These are phyloP conservation scores for Rhynchospora tenuis DNA, from an alignment of 176 grass and related monocot genomes.

Conservation along the genomic window DNA sequence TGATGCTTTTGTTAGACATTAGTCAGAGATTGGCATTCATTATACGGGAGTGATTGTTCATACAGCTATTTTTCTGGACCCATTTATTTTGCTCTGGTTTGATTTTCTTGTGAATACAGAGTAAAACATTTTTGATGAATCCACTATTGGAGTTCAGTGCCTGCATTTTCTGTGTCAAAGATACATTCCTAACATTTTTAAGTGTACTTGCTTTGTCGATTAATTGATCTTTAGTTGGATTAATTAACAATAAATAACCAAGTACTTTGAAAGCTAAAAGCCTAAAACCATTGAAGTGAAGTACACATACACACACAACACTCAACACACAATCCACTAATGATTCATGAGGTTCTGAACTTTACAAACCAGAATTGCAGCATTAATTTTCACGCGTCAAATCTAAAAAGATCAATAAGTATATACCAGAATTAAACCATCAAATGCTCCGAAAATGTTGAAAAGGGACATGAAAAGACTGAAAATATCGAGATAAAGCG, in stretches of 20 bases:
- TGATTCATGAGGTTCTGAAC: background rate
- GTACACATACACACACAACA: background rate
- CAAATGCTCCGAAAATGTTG: conserved; percentile 30
- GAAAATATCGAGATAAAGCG: conserved; percentile 67
- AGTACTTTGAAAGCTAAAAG: too few species aligned
- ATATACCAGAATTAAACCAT: background rate
- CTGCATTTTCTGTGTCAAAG: too few species aligned
- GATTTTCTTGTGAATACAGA: background rate
- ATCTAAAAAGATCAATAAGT: background rate
- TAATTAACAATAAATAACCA: background rate
- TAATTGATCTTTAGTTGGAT: too few species aligned
- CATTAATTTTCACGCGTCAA: background rate
- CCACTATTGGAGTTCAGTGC: too few species aligned
- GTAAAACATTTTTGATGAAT: background rate
- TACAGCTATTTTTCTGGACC: background rate
- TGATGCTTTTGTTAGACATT: background rate
- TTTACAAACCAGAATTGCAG: too few species aligned
- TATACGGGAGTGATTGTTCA: background rate
- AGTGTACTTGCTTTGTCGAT: too few species aligned
- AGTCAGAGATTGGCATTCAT: background rate
- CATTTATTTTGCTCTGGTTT: background rate
- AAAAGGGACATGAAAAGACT: conserved; percentile 58
- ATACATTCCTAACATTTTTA: too few species aligned
- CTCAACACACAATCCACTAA: background rate
- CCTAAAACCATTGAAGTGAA: background rate